Percentiles rank a stretch among this genome's conserved stretches.
These are phyloP conservation scores for Lunasporangiospora selenospora DNA, from an alignment of 192 early-diverging fungal species.

Conservation along the genomic window DNA sequence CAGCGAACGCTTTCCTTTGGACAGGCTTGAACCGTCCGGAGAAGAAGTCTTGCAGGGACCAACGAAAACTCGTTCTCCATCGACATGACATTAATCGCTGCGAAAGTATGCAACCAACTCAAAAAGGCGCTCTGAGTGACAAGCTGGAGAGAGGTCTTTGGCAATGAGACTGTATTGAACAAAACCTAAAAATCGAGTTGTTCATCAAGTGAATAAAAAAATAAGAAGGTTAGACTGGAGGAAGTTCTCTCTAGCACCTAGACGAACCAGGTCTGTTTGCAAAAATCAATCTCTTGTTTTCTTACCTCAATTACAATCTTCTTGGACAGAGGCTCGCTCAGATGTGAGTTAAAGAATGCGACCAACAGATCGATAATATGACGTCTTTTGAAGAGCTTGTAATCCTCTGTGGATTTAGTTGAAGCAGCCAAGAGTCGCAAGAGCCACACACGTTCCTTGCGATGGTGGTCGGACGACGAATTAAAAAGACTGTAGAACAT, in stretches of 20 bases:
- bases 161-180: slow-evolving; percentile 58
- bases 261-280: slow-evolving; percentile 4
- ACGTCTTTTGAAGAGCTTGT: slow-evolving; percentile 68
- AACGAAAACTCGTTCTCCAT: slow-evolving; percentile 40
- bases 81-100: slow-evolving; percentile 7
- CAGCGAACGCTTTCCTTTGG: slow-evolving; percentile 36
- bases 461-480: slow-evolving; percentile 64
- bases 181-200: slow-evolving; percentile 52
- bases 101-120: slow-evolving; percentile 57
- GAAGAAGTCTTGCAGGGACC: slow-evolving; percentile 42
- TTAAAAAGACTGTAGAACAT: slow-evolving; percentile 85
- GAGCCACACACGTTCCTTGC: slow-evolving; percentile 80
- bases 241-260: not conserved
- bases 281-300: slow-evolving; percentile 34
- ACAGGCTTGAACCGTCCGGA: slow-evolving; percentile 41
- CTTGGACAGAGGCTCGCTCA: slow-evolving; percentile 64
- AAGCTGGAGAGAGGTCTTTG: slow-evolving; percentile 61
- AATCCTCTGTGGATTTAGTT: slow-evolving; percentile 68
- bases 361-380: slow-evolving; percentile 74
- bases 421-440: slow-evolving; percentile 68
- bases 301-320: slow-evolving; percentile 59
- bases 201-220: not conserved
- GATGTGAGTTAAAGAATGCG: slow-evolving; percentile 69
- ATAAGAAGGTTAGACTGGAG: too few species aligned
- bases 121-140: slow-evolving; percentile 67